These are phyloP conservation scores for Fraxinus ornus DNA, from an alignment of 305 asterid species.

Conservation along the genomic window DNA sequence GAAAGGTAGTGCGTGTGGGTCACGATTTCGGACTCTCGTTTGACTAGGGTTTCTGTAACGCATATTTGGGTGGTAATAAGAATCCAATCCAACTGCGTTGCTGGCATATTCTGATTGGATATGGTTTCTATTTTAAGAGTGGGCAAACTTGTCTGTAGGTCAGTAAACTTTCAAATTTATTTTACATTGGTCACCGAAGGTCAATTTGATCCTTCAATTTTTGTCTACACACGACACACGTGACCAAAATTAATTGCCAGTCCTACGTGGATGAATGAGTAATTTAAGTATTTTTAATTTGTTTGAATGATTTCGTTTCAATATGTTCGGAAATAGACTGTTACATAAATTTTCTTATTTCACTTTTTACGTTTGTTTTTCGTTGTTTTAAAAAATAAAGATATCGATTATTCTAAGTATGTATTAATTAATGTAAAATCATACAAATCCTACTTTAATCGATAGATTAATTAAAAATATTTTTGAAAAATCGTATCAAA, in stretches of 20 bases:
- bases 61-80: conserved; percentile 38
- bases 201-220: neutral
- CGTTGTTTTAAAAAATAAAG: neutral
- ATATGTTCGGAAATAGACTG: neutral
- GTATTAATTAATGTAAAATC: neutral
- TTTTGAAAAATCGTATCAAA: neutral
- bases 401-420: neutral
- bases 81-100: conserved; percentile 30
- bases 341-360: neutral
- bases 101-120: conserved; percentile 38
- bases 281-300: neutral
- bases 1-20: conserved; percentile 19
- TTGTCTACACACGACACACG: neutral
- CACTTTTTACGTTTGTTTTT: neutral
- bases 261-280: neutral
- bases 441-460: neutral
- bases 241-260: neutral
- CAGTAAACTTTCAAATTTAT: neutral
- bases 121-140: conserved; percentile 13
- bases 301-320: neutral
- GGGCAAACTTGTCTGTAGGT: neutral
- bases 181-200: neutral
- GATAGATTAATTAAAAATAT: neutral
- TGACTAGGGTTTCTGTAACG: conserved; percentile 44
- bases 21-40: conserved; percentile 24